Base-by-base conservation (phyloP, 352 stramenopile genomes). In the Phytophthora fragariaefolia region DNA sequence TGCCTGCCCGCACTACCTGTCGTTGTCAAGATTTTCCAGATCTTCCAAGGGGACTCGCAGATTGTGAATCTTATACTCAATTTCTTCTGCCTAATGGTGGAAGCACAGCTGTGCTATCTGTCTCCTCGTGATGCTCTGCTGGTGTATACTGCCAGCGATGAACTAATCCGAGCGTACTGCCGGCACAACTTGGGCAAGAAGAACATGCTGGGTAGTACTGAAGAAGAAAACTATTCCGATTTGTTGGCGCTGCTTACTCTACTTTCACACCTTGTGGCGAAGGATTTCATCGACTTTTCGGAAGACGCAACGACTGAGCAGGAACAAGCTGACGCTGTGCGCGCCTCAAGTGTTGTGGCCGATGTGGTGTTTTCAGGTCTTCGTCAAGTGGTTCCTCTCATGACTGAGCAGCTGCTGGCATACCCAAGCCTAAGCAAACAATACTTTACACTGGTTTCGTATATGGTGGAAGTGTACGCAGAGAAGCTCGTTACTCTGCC, bases 321-420 rank as follows among this genome's bases (percentile, higher is more conserved):
- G 26, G 78, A 91, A 6, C 73, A 83, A 9, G 62, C 74, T 1
- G 82, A 91, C 13, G 76, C 85, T 15, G 83, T 76, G n/a, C 71
- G 76, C 18, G 84, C 83, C 26, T 87, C 81, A 32, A 80, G 75
- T 46, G 74, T 93, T 26, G 88, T 96, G 10, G 82, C 89, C 3
- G 89, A 97, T 22, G 90, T 97, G 1, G 91, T 97, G 1, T 97
- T 97, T 69, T 86, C 88, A 2, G 91, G 90, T 0, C 63, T 97
- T 23, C 88, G 87, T 23, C 83, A 92, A 49, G 84, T 97, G 28
- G 90, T 97, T 38, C 90, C 91, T 17, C 80, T 97, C 23, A 97
- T 97, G 89, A 97, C 91, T 6, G 85, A 97, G 54, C 79, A 88
- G 56, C 67, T 97, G 56, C 70, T 97, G 47, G 80, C 94, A 36